Evolutionary conservation across 805 yeast species (phyloP).

Genomic region (Metschnikowia koreensis): DNA sequence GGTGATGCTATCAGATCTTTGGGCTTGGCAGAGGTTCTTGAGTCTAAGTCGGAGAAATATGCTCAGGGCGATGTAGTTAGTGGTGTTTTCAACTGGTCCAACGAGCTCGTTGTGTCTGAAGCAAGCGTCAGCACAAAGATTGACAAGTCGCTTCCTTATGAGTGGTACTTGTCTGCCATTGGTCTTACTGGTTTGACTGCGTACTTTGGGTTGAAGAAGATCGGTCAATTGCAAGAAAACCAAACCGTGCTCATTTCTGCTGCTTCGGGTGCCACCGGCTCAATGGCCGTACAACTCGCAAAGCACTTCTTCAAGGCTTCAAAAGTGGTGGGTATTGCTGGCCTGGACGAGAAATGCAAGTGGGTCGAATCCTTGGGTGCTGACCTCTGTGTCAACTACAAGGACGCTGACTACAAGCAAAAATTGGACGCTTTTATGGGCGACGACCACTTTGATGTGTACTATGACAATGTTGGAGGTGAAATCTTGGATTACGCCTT

Average conservation of each 20-base stretch:
- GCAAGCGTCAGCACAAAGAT: slow-evolving; percentile 27
- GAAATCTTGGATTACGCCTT: slow-evolving; percentile 48
- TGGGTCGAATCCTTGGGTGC: slow-evolving; percentile 56
- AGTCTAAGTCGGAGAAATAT: slow-evolving; percentile 42
- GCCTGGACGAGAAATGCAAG: slow-evolving; percentile 53
- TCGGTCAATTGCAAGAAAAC: slow-evolving; percentile 45
- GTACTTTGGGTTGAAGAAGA: slow-evolving; percentile 50
- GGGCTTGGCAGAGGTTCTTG: slow-evolving; percentile 51
- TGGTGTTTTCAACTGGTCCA: slow-evolving; percentile 47
- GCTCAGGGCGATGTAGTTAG: slow-evolving; percentile 44
- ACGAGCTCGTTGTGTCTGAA: slow-evolving; percentile 39
- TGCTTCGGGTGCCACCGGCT: slow-evolving; percentile 77
- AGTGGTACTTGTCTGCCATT: slow-evolving; percentile 46
- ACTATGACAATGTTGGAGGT: slow-evolving; percentile 68
- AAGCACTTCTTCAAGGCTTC: slow-evolving; percentile 50
- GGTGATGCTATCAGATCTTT: slow-evolving; percentile 45
- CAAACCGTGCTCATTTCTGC: slow-evolving; percentile 57
- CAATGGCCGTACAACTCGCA: slow-evolving; percentile 56
- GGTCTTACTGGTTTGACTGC: slow-evolving; percentile 66
- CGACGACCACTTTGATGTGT: slow-evolving; percentile 49
- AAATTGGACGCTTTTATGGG: slow-evolving; percentile 36
- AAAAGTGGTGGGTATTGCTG: slow-evolving; percentile 61
- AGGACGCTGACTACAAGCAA: slow-evolving; percentile 30
- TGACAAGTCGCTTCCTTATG: slow-evolving; percentile 33
- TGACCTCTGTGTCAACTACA: slow-evolving; percentile 54